Evolutionary conservation across 139 green algal genomes (phyloP), one percentile per base, ranked within the genome.

Genomic region (Protoeuglena noctilucae): DNA sequence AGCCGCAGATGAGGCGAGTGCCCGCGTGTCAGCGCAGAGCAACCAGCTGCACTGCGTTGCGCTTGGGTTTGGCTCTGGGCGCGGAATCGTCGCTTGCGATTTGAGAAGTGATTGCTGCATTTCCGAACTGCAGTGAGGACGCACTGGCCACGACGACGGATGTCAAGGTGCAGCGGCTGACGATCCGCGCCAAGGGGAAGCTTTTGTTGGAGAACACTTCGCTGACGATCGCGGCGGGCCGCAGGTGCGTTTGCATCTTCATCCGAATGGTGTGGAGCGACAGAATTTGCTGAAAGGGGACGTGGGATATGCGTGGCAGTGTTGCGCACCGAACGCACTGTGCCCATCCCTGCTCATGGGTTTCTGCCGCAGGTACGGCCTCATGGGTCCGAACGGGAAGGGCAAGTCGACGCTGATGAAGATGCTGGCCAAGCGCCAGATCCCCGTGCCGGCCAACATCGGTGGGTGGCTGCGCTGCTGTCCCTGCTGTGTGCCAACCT

Each of bases 381-480:
- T 89, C 18, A 78, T 90, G 19, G 86, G 86, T 0, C 86, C 86
- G 30, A 93, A 94, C 60, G 83, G 61, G 79, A 88, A 82, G 60
- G 90, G 90, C 63, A 99, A 99, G 72, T 94, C 92, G 40, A 99
- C 92, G 50, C 65, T 99, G 59, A 73, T 99, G 62, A 85, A 87
- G 48, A 76, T 99, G 52, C 70, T 99, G 60, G 88, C 91, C 17
- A 71, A 73, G 62, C 68, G 84, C 1, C 81, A 89, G 67, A 79
- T 99, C 25, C 92, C 92, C 0, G 89, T 99, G 62, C 92, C 92
- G 3, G 78, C 92, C 21, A 78, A 70, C 54, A 88, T 99, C 52
- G n/a, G n/a, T n/a, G n/a, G n/a, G n/a, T n/a, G n/a, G n/a, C n/a
- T n/a, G n/a, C n/a, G n/a, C n/a, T n/a, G n/a, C n/a, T n/a, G n/a